phyloP scores from a whole-genome alignment of 75 land plant genomes.

The Picea sitchensis region DNA sequence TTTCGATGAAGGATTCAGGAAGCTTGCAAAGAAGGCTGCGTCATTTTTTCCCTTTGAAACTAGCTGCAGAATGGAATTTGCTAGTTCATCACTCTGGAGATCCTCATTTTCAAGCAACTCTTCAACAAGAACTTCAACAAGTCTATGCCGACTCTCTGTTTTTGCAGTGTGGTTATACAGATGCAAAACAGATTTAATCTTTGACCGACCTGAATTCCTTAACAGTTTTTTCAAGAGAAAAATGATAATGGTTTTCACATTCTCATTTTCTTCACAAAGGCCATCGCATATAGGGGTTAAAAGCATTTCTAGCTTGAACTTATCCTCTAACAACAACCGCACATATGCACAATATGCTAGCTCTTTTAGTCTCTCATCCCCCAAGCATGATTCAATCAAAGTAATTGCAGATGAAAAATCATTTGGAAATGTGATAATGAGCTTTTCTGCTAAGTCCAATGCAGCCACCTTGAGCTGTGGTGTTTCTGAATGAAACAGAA shows the following conservation, averaged over 20 bases:
- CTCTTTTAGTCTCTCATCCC: constrained; percentile 7
- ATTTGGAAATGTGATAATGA: constrained; percentile 20
- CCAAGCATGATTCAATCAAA: constrained; percentile 4
- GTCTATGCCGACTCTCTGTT: constrained; percentile 1
- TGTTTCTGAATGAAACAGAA: constrained; percentile 6
- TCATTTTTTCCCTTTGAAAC: constrained; percentile 11
- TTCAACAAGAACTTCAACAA: constrained; percentile 11
- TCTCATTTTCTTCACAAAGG: constrained; percentile 14
- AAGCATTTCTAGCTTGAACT: constrained; percentile 15
- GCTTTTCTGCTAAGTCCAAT: constrained; percentile 10
- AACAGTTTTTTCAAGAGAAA: constrained; percentile 13
- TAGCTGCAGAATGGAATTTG: constrained; percentile 10
- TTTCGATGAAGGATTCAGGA: constrained; percentile 15
- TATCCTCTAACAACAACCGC: constrained; percentile 10
- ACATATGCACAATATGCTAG: constrained; percentile 15
- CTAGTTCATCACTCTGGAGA: constrained; percentile 21
- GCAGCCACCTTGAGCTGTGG: constrained; percentile 8
- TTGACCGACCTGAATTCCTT: constrained; percentile 12
- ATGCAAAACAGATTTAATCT: constrained; percentile 13
- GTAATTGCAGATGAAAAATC: constrained; percentile 11
- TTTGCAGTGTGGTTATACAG: constrained; percentile 15
- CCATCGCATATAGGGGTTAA: constrained; percentile 16
- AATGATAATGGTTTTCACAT: constrained; percentile 5
- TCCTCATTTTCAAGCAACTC: constrained; percentile 13
- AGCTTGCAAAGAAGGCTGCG: constrained; percentile 13